These are phyloP conservation scores for Verticillium zaregamsianum DNA, from an alignment of 2,329 filamentous ascomycete genomes.

Conservation along the genomic window DNA sequence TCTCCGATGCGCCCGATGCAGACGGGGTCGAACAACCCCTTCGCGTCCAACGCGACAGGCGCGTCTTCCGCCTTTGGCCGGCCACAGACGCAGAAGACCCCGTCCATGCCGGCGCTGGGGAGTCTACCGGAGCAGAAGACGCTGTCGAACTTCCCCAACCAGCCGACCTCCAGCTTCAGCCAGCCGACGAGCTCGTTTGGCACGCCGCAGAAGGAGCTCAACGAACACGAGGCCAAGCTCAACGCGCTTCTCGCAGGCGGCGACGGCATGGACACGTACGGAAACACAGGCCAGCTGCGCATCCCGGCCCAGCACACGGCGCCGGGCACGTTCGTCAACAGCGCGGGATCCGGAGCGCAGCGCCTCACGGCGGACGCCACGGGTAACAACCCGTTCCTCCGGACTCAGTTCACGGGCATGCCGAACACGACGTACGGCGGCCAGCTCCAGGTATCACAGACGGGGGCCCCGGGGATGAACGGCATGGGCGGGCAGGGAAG, in stretches of 20 bases:
- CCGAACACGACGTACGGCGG: constrained; percentile 52
- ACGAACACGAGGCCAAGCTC: constrained; percentile 67
- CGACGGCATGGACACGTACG: constrained; percentile 95
- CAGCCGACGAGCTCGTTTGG: constrained; percentile 6
- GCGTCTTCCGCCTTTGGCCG: constrained; percentile 53
- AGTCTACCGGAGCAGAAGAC: constrained; percentile 82
- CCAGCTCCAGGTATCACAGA: constrained; percentile 50
- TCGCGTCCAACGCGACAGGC: constrained; percentile 47
- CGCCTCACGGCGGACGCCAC: constrained; percentile 67
- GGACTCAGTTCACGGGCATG: constrained; percentile 78
- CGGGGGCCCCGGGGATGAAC: constrained; percentile 53
- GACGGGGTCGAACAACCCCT: constrained; percentile 97
- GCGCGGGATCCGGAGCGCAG: constrained; percentile 75
- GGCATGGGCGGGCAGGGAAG: constrained; percentile 39
- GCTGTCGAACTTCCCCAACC: constrained; percentile 53
- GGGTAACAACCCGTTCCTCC: constrained; percentile 86
- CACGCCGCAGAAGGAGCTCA: constrained; percentile 49
- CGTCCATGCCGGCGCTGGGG: constrained; percentile 65
- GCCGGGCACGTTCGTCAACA: constrained; percentile 94
- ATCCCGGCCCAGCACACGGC: constrained; percentile 96
- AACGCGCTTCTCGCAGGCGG: constrained; percentile 82
- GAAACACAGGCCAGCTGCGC: constrained; percentile 92
- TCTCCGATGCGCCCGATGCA: constrained; percentile 73
- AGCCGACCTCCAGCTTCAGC: constrained; percentile 29
- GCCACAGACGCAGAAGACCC: constrained; percentile 51